Base-by-base conservation (phyloP, 148 eudicot genomes). In the Chenopodium quinoa region DNA sequence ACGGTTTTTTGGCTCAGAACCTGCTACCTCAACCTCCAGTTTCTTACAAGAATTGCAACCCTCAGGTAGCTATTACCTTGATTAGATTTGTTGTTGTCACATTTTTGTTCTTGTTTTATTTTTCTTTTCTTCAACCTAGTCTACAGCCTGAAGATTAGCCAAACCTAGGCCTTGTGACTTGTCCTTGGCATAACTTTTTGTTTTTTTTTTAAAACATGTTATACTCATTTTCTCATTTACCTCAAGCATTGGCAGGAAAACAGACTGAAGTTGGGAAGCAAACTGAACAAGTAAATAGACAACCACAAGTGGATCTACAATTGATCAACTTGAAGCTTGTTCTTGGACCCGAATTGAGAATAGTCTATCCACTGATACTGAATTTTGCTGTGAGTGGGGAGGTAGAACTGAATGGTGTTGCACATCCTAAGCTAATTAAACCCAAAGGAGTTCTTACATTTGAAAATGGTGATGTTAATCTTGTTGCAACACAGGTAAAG, bases 331-430 rank as follows among this genome's bases (percentile, higher is more conserved):
- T 97, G 20, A 94, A 88, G 88, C 93, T 97, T 86, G 92, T 90
- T 83, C 96, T 97, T 65, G 99, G 99, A 73, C 99, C 98, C 63
- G 96, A 92, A 80, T 82, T 97, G 82, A 91, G 89, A 86, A 89
- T 97, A 74, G 91, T 90, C 82, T 97, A 97, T 90, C 99, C 99
- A 79, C 86, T 97, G 90, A 97, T 97, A 73, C 92, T 97, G 46
- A 90, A 97, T 84, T 97, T 97, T 84, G 98, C 99, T 80, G 97
- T 94, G 82, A 97, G 99, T 83, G 99, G 99, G 75, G 99, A 94
- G 84, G 89, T 97, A 63, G 99, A 91, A 44, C 87, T 97, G 82
- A 90, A 93, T 86, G 99, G 99, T 76, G 87, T 87, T 20, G 99
- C 98, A 82, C 91, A 97, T 87, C 99, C 99, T 73, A 94, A 94